Percentiles rank a stretch among this genome's conserved stretches.
phyloP scores from a whole-genome alignment of 306 rosid species.

The Vigna unguiculata region DNA sequence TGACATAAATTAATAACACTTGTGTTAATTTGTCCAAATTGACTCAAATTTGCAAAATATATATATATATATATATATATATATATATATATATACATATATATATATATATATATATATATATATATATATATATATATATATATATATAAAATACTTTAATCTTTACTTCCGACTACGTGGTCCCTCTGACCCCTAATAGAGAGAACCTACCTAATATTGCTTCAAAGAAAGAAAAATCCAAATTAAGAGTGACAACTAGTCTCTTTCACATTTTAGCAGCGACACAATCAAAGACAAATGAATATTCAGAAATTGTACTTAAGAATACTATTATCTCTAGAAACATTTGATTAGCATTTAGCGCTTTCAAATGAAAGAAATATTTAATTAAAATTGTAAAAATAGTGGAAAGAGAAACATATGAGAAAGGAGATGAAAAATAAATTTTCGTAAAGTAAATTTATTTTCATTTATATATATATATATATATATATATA shows the following conservation, averaged over 20 bases:
- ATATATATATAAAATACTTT: not conserved
- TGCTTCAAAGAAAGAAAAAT: not conserved
- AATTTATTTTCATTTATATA: no score
- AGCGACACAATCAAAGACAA: not conserved
- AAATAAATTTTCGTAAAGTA: no score
- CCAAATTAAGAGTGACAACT: conserved; percentile 34
- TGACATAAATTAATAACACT: not conserved
- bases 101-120: no score
- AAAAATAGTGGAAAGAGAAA: not conserved
- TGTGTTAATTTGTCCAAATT: not conserved
- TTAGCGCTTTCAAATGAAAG: no score
- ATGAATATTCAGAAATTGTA: no score
- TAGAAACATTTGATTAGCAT: not conserved
- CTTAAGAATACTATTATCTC: not conserved
- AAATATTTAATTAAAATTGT: no score
- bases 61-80: no score
- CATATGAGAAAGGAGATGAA: no score
- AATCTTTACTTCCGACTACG: conserved; percentile 4
- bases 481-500: no score
- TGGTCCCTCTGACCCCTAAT: not conserved
- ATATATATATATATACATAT: no score
- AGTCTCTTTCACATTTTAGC: conserved; percentile 33
- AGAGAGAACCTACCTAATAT: not conserved
- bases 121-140: no score
- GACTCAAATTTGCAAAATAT: not conserved